A percentile compares a stretch with the other conserved stretches of the same genome.
Conservation (phyloP, 768 basidiomycete genomes). For the Termitomyces bulborhizus region DNA sequence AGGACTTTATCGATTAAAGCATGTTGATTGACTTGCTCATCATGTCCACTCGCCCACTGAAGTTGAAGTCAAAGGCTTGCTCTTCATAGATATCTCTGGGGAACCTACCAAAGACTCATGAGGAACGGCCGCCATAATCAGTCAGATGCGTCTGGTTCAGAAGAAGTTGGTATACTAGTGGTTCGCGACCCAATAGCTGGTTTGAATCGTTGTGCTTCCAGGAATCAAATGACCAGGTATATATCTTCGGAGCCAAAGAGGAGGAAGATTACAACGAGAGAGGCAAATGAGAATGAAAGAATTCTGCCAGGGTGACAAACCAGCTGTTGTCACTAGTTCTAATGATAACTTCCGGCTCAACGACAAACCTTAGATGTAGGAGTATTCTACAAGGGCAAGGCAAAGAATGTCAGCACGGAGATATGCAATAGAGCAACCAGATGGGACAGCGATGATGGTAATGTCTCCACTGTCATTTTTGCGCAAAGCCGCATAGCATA, state of each 20-base stretch:
- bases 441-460: constrained; percentile 31
- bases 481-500: too few relatives aligned
- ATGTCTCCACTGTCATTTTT: too few relatives aligned
- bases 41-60: constrained; percentile 56
- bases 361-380: constrained; percentile 22
- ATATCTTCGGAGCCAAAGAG: not conserved
- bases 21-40: constrained; percentile 90
- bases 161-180: not conserved
- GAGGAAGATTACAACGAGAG: too few relatives aligned
- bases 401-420: constrained; percentile 8
- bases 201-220: not conserved
- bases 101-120: constrained; percentile 22
- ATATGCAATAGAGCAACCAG: constrained; percentile 15
- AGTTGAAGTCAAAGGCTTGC: not conserved
- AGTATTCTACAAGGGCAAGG: constrained; percentile 11
- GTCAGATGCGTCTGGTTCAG: not conserved
- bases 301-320: too few relatives aligned
- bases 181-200: not conserved
- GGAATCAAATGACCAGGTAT: not conserved
- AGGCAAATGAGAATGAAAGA: not conserved
- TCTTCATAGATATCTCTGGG: not conserved
- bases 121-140: constrained; percentile 16
- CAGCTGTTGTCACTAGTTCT: constrained; percentile 27
- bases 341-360: too few relatives aligned
- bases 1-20: constrained; percentile 97